Percentiles rank a stretch among this genome's conserved stretches.
Evolutionary conservation across 495 filamentous ascomycete species (phyloP).

Genomic region (Friedmanniomyces simplex): DNA sequence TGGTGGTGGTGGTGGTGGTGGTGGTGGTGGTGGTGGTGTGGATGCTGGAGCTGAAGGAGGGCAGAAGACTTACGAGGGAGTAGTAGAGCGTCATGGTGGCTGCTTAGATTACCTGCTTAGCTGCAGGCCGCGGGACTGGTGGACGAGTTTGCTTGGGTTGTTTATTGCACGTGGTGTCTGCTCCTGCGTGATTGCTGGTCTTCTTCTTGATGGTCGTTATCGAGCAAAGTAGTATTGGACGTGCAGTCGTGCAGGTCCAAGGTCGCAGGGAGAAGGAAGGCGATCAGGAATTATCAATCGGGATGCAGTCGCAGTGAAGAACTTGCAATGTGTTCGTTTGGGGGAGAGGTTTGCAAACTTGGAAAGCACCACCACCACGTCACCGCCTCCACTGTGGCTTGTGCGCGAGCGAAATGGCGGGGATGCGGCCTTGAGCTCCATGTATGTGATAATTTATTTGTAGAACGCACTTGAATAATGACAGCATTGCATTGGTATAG

Average conservation of each 20-base stretch:
- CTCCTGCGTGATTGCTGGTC: no score
- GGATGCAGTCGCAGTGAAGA: no score
- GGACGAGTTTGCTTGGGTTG: neutral
- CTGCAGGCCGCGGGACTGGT: neutral
- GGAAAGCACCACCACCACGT: neutral
- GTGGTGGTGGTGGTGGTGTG: neutral
- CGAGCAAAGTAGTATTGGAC: neutral
- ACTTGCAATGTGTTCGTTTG: neutral
- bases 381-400: neutral
- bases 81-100: slow-evolving; percentile 97
- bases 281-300: no score
- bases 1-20: neutral
- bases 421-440: neutral
- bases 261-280: no score
- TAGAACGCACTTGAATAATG: no score
- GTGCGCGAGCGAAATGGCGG: neutral
- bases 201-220: neutral
- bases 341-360: neutral
- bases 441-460: no score
- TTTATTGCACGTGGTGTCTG: neutral
- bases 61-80: slow-evolving; percentile 62
- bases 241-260: no score
- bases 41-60: neutral
- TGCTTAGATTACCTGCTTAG: neutral
- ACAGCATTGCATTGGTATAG: neutral